These are phyloP conservation scores for Steccherinum ochraceum DNA, from an alignment of 768 basidiomycete species.

Conservation along the genomic window DNA sequence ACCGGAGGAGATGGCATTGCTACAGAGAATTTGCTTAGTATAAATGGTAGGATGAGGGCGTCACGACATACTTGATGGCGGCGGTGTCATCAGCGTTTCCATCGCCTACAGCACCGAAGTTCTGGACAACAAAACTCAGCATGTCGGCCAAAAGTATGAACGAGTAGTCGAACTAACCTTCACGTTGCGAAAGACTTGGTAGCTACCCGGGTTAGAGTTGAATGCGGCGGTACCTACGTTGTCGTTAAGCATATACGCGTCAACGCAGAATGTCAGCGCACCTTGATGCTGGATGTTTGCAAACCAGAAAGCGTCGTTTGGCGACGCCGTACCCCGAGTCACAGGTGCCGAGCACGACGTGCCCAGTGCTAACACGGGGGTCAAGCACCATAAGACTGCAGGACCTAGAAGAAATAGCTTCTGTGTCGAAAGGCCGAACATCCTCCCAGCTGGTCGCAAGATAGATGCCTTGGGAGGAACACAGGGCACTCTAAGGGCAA, in stretches of 20 bases:
- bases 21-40: conserved; percentile 18
- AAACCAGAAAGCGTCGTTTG: conserved; percentile 63
- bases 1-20: conserved; percentile 59
- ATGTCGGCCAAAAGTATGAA: background rate
- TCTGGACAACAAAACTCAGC: conserved; percentile 6
- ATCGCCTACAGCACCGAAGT: conserved; percentile 47
- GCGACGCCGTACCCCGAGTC: conserved; percentile 41
- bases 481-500: no score
- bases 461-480: no score
- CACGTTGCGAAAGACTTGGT: conserved; percentile 73
- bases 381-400: conserved; percentile 11
- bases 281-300: conserved; percentile 61
- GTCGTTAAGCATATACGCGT: no score
- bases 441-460: no score
- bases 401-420: conserved; percentile 7
- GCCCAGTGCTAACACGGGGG: conserved; percentile 33
- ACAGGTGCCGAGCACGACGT: conserved; percentile 41
- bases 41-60: background rate
- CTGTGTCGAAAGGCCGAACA: conserved; percentile 4
- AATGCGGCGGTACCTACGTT: conserved; percentile 46
- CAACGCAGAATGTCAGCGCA: no score
- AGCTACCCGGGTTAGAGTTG: conserved; percentile 45
- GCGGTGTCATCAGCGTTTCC: conserved; percentile 69
- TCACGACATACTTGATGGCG: conserved; percentile 54
- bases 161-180: conserved; percentile 36